phyloP scores from a whole-genome alignment of 495 filamentous ascomycete genomes.

The Annulohypoxylon nitens region DNA sequence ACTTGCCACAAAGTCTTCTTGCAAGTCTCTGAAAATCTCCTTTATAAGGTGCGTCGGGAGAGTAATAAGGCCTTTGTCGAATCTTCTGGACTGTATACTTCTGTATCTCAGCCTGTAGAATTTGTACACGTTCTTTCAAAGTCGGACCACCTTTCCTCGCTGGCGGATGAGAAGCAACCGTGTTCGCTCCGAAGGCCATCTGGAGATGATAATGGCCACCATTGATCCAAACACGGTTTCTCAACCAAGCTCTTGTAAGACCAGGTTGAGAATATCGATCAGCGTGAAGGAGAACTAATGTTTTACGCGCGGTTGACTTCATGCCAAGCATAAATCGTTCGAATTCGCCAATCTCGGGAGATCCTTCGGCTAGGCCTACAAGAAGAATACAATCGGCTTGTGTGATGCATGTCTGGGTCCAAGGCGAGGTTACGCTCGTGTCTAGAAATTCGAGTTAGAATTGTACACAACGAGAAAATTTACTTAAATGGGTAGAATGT shows the following conservation, averaged over 20 bases:
- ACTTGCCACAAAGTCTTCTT: slow-evolving; percentile 90
- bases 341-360: slow-evolving; percentile 92
- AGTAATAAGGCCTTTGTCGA: slow-evolving; percentile 88
- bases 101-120: slow-evolving; percentile 95
- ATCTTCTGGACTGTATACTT: slow-evolving; percentile 93
- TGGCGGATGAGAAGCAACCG: slow-evolving; percentile 81
- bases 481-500: slow-evolving; percentile 4
- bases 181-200: slow-evolving; percentile 87
- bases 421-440: slow-evolving; percentile 93
- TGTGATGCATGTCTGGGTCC: slow-evolving; percentile 97
- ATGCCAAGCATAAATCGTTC: slow-evolving; percentile 95
- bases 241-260: slow-evolving; percentile 87
- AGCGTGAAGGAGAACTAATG: slow-evolving; percentile 90
- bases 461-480: slow-evolving; percentile 1
- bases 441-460: slow-evolving; percentile 61
- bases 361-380: slow-evolving; percentile 91
- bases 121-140: slow-evolving; percentile 92
- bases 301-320: slow-evolving; percentile 96
- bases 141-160: slow-evolving; percentile 84
- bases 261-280: slow-evolving; percentile 90
- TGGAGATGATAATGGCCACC: slow-evolving; percentile 99
- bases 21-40: slow-evolving; percentile 96
- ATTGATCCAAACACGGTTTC: slow-evolving; percentile 97
- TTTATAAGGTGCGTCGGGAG: slow-evolving; percentile 91
- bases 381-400: slow-evolving; percentile 96